Conservation (phyloP, 441 rosid genomes). For the Populus hybrid region DNA sequence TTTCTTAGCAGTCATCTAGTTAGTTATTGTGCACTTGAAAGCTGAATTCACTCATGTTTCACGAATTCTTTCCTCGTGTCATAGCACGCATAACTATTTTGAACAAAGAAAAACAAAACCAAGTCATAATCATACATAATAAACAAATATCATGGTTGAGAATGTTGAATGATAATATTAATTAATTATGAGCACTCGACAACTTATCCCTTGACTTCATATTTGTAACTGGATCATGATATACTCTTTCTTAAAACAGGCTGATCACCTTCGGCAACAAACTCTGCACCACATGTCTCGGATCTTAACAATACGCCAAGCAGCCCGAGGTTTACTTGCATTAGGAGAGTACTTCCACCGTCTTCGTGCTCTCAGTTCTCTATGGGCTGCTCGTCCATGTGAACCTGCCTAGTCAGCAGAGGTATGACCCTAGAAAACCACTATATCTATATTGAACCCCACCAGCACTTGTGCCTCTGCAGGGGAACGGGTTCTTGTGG, state of each 20-base stretch:
- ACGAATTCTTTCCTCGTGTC: not conserved
- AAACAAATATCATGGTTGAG: not conserved
- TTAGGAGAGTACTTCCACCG: constrained; percentile 78
- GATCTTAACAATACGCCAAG: constrained; percentile 68
- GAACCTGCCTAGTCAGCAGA: constrained; percentile 41
- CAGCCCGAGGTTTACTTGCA: constrained; percentile 77
- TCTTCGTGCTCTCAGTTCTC: no score
- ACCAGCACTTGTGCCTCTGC: constrained; percentile 1
- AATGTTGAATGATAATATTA: not conserved
- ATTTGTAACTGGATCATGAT: not conserved
- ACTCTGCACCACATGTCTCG: constrained; percentile 70
- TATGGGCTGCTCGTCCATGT: constrained; percentile 79
- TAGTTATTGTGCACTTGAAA: not conserved
- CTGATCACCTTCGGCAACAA: constrained; percentile 78
- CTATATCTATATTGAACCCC: constrained; percentile 12
- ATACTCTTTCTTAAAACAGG: constrained; percentile 44
- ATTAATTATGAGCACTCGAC: not conserved
- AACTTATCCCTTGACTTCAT: not conserved
- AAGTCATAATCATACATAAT: not conserved
- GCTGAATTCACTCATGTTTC: not conserved
- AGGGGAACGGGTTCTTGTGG: constrained; percentile 14
- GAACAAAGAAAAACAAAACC: not conserved
- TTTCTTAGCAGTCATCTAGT: not conserved
- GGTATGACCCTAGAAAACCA: constrained; percentile 9
- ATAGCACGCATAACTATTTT: not conserved